phyloP scores from a whole-genome alignment of 2,329 filamentous ascomycete species.

The Botryotinia calthae region DNA sequence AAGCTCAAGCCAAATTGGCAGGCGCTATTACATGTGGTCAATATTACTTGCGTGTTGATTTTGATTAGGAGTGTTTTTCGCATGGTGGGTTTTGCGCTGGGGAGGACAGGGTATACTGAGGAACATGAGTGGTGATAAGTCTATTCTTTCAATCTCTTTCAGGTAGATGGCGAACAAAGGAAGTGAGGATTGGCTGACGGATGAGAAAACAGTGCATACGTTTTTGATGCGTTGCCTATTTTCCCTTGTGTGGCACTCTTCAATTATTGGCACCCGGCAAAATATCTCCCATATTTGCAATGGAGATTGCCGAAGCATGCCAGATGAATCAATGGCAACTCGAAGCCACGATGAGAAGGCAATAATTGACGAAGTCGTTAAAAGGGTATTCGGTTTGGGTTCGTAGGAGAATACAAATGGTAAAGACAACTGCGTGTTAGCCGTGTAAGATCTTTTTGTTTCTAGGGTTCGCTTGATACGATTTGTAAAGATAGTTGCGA shows the following conservation, averaged over 20 bases:
- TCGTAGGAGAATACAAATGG: neutral
- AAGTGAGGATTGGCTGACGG: neutral
- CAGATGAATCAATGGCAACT: neutral
- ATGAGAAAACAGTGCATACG: neutral
- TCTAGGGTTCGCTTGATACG: too few species aligned
- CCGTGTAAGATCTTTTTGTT: too few species aligned
- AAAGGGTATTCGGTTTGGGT: neutral
- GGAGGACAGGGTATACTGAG: neutral
- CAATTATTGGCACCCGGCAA: neutral
- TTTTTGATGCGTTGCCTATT: neutral
- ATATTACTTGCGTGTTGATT: neutral
- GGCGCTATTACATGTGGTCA: neutral
- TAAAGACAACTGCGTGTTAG: too few species aligned
- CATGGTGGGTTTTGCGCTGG: neutral
- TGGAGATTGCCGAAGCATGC: neutral
- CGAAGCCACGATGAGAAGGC: neutral
- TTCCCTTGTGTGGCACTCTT: neutral
- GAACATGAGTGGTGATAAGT: neutral
- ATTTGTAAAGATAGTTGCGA: too few species aligned
- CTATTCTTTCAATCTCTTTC: neutral
- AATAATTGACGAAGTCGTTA: neutral
- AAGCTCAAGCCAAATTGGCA: neutral
- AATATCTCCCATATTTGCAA: neutral
- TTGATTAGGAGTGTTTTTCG: neutral
- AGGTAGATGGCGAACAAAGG: neutral